Percentiles rank a stretch among this genome's conserved stretches.
Evolutionary conservation across 306 rosid species (phyloP).

Genomic region (Pachyrhizus erosus): DNA sequence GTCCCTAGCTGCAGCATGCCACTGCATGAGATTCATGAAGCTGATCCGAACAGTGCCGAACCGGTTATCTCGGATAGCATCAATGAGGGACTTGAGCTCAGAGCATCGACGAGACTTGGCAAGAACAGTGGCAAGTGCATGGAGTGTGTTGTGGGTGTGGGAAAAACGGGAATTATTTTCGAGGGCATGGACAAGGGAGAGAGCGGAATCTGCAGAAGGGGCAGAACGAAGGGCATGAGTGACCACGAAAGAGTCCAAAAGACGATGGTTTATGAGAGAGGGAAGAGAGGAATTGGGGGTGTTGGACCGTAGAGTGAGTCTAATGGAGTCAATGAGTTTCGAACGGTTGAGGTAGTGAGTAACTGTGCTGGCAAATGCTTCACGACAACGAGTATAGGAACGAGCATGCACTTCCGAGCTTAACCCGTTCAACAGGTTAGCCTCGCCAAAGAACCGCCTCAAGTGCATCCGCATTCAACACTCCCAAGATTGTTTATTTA

Average conservation of each 20-base stretch:
- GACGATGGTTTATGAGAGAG: conserved; percentile 52
- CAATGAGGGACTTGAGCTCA: conserved; percentile 64
- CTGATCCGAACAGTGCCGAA: conserved; percentile 55
- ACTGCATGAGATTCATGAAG: conserved; percentile 72
- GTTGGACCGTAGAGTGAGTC: conserved; percentile 65
- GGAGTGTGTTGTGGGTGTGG: conserved; percentile 69
- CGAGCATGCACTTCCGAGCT: conserved; percentile 54
- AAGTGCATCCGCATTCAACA: conserved; percentile 44
- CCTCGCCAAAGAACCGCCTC: conserved; percentile 36
- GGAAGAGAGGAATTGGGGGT: conserved; percentile 59
- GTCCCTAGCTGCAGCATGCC: conserved; percentile 69
- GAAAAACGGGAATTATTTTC: conserved; percentile 51
- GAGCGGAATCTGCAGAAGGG: conserved; percentile 76
- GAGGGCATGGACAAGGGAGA: conserved; percentile 52
- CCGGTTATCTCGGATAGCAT: conserved; percentile 52
- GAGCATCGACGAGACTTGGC: conserved; percentile 58
- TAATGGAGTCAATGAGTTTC: conserved; percentile 74
- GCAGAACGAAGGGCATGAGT: conserved; percentile 79
- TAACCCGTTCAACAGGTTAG: conserved; percentile 37
- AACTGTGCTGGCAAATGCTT: conserved; percentile 73
- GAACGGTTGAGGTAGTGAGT: conserved; percentile 82
- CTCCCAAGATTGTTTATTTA: neutral
- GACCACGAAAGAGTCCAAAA: conserved; percentile 68
- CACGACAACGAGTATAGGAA: conserved; percentile 50
- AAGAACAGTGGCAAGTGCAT: conserved; percentile 75